Conservation (phyloP, 805 yeast species). For the Clavispora santaluciae region DNA sequence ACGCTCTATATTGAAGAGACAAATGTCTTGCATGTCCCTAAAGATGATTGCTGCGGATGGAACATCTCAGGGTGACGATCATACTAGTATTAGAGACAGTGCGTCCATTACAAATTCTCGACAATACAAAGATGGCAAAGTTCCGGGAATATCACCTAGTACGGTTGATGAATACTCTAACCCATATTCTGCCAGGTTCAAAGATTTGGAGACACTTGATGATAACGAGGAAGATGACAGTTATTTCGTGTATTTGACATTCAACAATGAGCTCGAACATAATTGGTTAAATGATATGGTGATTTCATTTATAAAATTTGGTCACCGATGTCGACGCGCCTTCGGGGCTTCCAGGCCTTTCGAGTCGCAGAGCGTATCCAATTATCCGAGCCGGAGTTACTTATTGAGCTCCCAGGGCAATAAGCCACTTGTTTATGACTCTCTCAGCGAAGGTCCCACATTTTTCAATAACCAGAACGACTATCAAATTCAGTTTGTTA, state of each 20-base stretch:
- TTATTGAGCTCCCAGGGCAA: slow-evolving; percentile 5
- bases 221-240: slow-evolving; percentile 18
- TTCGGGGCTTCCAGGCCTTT: slow-evolving; percentile 3
- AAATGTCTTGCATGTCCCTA: slow-evolving; percentile 15
- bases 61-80: neutral
- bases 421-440: slow-evolving; percentile 21
- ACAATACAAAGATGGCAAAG: neutral
- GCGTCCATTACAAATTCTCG: neutral
- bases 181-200: slow-evolving; percentile 4
- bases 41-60: neutral
- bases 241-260: slow-evolving; percentile 19
- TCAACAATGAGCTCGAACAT: slow-evolving; percentile 17
- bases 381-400: neutral
- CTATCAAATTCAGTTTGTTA: slow-evolving; percentile 23
- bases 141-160: neutral
- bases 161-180: neutral
- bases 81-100: neutral
- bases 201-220: slow-evolving; percentile 12
- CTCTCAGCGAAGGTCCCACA: slow-evolving; percentile 31
- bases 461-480: slow-evolving; percentile 18
- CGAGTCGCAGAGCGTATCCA: neutral
- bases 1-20: slow-evolving; percentile 13
- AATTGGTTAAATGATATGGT: slow-evolving; percentile 18
- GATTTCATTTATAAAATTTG: slow-evolving; percentile 18
- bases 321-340: slow-evolving; percentile 13